phyloP scores from a whole-genome alignment of 768 basidiomycete species.

The Phylloporus sp. region DNA sequence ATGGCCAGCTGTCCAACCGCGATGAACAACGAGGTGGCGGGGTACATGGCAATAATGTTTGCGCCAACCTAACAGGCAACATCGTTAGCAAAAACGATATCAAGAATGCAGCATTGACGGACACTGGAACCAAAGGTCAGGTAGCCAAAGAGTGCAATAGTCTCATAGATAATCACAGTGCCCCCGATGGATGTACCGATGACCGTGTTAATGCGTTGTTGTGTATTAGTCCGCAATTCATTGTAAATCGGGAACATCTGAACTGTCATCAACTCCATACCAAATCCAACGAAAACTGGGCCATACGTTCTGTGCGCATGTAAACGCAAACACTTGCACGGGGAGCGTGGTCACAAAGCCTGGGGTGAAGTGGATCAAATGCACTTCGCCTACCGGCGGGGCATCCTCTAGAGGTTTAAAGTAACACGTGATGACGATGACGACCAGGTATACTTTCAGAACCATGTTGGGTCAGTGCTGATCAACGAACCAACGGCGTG shows the following conservation, averaged over 20 bases:
- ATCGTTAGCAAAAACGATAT: not conserved
- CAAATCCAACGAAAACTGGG: slow-evolving; percentile 1
- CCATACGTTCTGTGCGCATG: slow-evolving; percentile 87
- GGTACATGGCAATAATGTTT: slow-evolving; percentile 95
- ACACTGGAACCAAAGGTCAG: slow-evolving; percentile 89
- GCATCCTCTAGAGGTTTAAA: slow-evolving; percentile 67
- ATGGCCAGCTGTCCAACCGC: slow-evolving; percentile 93
- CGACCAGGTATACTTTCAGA: slow-evolving; percentile 63
- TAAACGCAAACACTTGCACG: slow-evolving; percentile 90
- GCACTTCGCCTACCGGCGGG: slow-evolving; percentile 59
- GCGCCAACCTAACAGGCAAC: slow-evolving; percentile 58
- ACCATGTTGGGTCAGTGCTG: not conserved
- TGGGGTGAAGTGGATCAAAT: slow-evolving; percentile 68
- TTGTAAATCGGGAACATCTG: slow-evolving; percentile 94
- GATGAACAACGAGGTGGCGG: slow-evolving; percentile 84
- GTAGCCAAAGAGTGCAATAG: slow-evolving; percentile 86
- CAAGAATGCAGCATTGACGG: slow-evolving; percentile 13
- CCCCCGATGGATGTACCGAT: slow-evolving; percentile 84
- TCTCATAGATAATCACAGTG: slow-evolving; percentile 78
- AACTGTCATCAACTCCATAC: slow-evolving; percentile 1
- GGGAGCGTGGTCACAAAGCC: slow-evolving; percentile 82
- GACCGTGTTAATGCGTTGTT: slow-evolving; percentile 80
- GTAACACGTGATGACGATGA: slow-evolving; percentile 78
- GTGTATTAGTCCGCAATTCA: slow-evolving; percentile 78
- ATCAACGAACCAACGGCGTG: not conserved